phyloP scores from a whole-genome alignment of 2,329 filamentous ascomycete genomes.

The Trichoderma hamatum region DNA sequence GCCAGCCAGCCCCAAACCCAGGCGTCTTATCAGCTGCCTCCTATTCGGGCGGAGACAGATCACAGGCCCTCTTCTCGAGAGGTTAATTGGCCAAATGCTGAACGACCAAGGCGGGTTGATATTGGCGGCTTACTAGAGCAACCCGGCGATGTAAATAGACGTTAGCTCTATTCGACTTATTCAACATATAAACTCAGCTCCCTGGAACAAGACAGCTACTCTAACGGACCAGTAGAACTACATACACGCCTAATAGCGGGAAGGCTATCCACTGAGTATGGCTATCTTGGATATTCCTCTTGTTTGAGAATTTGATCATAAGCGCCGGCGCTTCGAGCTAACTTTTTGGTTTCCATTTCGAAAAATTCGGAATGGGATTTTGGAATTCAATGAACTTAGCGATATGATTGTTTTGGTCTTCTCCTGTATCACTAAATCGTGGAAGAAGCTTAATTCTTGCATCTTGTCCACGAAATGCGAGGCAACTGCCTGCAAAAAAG shows the following conservation, averaged over 20 bases:
- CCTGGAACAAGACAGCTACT: conserved; percentile 30
- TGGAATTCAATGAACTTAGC: neutral
- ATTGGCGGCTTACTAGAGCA: conserved; percentile 65
- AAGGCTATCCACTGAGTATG: neutral
- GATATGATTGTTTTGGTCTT: neutral
- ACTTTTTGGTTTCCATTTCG: neutral
- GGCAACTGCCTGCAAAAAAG: neutral
- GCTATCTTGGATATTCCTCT: neutral
- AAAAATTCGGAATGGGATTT: neutral
- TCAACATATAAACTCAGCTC: too few relatives aligned
- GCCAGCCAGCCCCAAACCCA: conserved; percentile 39
- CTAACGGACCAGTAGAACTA: neutral
- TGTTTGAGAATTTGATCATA: neutral
- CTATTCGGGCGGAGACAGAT: conserved; percentile 49
- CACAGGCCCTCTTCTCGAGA: conserved; percentile 30
- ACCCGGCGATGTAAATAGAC: conserved; percentile 46
- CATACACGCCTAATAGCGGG: neutral
- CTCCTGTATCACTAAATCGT: neutral
- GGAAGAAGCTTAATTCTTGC: neutral
- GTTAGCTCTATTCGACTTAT: neutral
- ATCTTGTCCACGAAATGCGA: neutral
- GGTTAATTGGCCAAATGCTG: conserved; percentile 49
- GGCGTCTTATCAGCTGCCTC: conserved; percentile 51
- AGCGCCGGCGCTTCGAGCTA: conserved; percentile 10
- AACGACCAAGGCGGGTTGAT: conserved; percentile 58